These are phyloP conservation scores for Beauveria bassiana DNA, from an alignment of 2,329 filamentous ascomycete species.

Conservation along the genomic window DNA sequence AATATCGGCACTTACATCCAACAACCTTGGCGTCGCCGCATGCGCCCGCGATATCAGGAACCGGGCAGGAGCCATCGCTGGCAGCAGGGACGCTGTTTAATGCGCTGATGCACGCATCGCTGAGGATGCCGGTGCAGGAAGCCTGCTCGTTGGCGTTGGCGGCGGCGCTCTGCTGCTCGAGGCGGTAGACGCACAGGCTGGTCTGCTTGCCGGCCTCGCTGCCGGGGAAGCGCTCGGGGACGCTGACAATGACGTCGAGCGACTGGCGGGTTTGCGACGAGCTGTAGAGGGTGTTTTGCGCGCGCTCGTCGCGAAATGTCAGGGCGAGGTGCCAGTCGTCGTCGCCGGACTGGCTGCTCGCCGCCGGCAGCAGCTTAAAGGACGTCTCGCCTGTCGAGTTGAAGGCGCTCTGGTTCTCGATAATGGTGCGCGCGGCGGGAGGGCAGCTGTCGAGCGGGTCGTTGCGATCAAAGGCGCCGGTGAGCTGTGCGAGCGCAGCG, in stretches of 20 bases:
- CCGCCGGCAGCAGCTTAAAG: not conserved
- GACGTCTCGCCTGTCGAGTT: constrained; percentile 10
- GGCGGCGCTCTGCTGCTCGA: not conserved
- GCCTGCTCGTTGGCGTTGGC: not conserved
- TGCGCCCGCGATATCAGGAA: not conserved
- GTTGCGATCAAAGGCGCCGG: not conserved
- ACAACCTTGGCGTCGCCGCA: not conserved
- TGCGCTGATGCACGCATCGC: constrained; percentile 6
- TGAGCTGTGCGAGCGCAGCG: not conserved
- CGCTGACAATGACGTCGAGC: constrained; percentile 8
- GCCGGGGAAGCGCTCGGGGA: not conserved
- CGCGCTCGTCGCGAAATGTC: constrained; percentile 7
- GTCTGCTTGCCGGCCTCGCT: not conserved
- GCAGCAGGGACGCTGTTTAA: not conserved
- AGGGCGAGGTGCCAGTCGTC: constrained; percentile 5
- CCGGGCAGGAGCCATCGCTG: not conserved
- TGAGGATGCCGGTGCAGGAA: constrained; percentile 3
- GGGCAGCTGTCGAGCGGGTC: constrained; percentile 9
- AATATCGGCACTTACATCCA: not conserved
- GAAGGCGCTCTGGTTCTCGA: not conserved
- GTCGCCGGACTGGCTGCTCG: not conserved
- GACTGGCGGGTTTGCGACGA: not conserved
- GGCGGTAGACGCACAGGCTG: constrained; percentile 6
- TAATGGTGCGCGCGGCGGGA: not conserved
- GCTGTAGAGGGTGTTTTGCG: not conserved